Conservation (phyloP, 306 rosid species). For the Hylodesmum podocarpum region DNA sequence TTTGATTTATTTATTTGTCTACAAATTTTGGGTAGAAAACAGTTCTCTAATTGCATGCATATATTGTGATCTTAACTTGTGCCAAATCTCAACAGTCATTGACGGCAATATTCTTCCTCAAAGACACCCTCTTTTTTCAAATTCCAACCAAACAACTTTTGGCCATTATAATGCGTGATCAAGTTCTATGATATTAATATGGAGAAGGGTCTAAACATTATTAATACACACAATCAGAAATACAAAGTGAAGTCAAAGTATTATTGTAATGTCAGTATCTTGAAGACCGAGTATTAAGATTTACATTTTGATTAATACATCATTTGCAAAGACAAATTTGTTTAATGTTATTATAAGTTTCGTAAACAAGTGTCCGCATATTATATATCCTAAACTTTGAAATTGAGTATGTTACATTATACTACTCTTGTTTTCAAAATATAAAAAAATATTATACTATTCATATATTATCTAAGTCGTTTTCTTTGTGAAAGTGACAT, state of each 20-base stretch:
- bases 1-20: not conserved
- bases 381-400: not conserved
- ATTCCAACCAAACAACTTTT: not conserved
- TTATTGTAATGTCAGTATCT: not conserved
- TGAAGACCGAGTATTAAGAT: not conserved
- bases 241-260: not conserved
- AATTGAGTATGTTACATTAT: not conserved
- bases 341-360: not conserved
- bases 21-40: not conserved
- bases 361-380: not conserved
- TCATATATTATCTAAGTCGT: constrained; percentile 7
- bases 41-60: not conserved
- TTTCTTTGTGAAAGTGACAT: constrained; percentile 22
- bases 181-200: not conserved
- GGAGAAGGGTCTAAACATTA: not conserved
- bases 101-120: not conserved
- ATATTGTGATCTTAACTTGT: not conserved
- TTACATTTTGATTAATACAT: not conserved
- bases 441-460: too few relatives aligned
- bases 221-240: not conserved
- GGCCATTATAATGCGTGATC: not conserved
- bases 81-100: not conserved
- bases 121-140: not conserved
- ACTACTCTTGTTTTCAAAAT: too few relatives aligned
- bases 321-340: not conserved